phyloP scores from a whole-genome alignment of 2,329 filamentous ascomycete species.

The Ambrosiella cleistominuta region DNA sequence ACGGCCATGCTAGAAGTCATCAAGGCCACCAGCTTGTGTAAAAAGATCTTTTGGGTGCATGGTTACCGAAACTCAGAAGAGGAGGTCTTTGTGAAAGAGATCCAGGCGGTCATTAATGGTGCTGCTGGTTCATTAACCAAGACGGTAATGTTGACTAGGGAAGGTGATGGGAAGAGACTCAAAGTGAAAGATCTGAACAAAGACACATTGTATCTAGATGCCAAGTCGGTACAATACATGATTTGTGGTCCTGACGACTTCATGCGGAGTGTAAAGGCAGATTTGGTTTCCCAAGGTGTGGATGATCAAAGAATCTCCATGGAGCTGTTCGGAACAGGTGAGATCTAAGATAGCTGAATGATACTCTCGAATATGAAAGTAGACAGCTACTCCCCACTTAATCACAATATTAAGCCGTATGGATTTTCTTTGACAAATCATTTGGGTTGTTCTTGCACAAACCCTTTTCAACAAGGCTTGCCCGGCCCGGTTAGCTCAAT shows the following conservation, averaged over 20 bases:
- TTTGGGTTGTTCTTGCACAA: background rate
- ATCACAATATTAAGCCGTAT: background rate
- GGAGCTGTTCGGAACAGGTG: background rate
- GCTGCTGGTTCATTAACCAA: background rate
- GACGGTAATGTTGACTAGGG: background rate
- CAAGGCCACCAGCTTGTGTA: background rate
- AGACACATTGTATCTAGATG: background rate
- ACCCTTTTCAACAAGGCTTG: background rate
- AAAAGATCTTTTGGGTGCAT: background rate
- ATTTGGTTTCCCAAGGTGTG: background rate
- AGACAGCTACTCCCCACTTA: background rate
- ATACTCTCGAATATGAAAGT: background rate
- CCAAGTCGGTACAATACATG: background rate
- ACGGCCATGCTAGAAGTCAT: background rate
- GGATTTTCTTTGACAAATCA: no score
- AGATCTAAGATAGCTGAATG: background rate
- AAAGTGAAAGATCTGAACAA: background rate
- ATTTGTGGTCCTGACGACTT: background rate
- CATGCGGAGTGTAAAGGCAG: background rate
- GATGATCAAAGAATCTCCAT: background rate
- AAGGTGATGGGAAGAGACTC: background rate
- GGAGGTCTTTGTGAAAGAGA: background rate
- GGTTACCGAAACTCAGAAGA: background rate
- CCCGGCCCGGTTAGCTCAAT: conserved; percentile 44
- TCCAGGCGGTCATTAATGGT: background rate